phyloP scores from a whole-genome alignment of 73 alveolate species.

The Paramecium pentaurelia region DNA sequence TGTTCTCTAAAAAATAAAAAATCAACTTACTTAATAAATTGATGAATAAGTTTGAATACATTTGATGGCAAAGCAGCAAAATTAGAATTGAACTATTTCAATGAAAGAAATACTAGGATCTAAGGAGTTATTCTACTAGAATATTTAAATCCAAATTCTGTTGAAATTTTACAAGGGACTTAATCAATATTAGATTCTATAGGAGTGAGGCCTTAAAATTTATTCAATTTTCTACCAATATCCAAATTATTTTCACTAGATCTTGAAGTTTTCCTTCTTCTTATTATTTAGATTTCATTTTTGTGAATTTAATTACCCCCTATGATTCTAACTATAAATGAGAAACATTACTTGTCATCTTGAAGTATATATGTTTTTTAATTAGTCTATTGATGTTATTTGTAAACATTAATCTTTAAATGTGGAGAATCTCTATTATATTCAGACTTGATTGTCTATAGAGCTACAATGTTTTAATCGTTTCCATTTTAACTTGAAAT shows the following conservation, averaged over 20 bases:
- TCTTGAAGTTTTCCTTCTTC: background rate
- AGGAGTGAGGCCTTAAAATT: background rate
- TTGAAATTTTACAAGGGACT: background rate
- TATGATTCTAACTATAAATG: background rate
- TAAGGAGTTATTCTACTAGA: background rate
- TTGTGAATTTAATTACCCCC: background rate
- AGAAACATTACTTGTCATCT: background rate
- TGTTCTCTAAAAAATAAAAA: background rate
- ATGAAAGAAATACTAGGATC: background rate
- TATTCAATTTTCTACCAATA: background rate
- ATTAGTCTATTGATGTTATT: background rate
- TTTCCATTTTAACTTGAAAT: background rate
- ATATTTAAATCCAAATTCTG: background rate
- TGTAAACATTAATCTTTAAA: background rate
- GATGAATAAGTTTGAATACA: background rate
- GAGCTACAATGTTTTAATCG: background rate
- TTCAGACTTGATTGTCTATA: background rate
- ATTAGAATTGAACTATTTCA: background rate
- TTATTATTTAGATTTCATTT: background rate
- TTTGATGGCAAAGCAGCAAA: background rate
- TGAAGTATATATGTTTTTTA: background rate
- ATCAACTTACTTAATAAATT: background rate
- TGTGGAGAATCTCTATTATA: background rate
- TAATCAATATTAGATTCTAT: background rate
- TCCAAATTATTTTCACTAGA: background rate